phyloP scores from a whole-genome alignment of 768 basidiomycete species.

The Leccinum boreale region DNA sequence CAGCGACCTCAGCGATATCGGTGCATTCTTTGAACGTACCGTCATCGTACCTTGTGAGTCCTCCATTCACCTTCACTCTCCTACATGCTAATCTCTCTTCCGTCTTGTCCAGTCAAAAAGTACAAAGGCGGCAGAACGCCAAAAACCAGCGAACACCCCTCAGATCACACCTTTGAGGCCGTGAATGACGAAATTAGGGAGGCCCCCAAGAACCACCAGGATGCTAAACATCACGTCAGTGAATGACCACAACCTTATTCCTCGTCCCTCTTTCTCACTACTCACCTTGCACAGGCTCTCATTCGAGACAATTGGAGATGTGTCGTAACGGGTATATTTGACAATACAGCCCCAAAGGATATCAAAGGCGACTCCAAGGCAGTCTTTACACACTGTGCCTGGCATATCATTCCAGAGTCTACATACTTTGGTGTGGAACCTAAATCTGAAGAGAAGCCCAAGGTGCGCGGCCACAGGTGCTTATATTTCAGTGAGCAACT shows the following conservation, averaged over 20 bases:
- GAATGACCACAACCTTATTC: not conserved
- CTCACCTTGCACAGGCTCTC: conserved; percentile 28
- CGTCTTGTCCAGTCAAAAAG: conserved; percentile 9
- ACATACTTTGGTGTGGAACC: conserved; percentile 1
- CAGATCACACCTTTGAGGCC: conserved; percentile 8
- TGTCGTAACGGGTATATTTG: conserved; percentile 28
- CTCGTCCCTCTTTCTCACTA: not conserved
- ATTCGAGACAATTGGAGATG: conserved; percentile 36
- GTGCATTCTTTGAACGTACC: conserved; percentile 1
- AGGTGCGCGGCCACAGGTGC: not conserved
- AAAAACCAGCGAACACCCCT: not conserved
- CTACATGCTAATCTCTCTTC: not conserved
- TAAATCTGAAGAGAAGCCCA: not conserved
- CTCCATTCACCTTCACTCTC: not conserved
- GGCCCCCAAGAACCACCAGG: conserved; percentile 1
- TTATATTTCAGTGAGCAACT: not conserved
- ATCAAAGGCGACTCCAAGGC: not conserved
- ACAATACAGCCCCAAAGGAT: not conserved
- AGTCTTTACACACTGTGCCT: not conserved
- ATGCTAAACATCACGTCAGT: conserved; percentile 3
- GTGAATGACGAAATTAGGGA: not conserved
- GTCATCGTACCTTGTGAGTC: conserved; percentile 6
- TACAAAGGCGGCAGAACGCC: conserved; percentile 19
- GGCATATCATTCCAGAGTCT: conserved; percentile 7
- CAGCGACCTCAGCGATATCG: not conserved